Base-by-base conservation (phyloP, 1,139 yeast species). In the Zhuliangozyma blackwelliae region DNA sequence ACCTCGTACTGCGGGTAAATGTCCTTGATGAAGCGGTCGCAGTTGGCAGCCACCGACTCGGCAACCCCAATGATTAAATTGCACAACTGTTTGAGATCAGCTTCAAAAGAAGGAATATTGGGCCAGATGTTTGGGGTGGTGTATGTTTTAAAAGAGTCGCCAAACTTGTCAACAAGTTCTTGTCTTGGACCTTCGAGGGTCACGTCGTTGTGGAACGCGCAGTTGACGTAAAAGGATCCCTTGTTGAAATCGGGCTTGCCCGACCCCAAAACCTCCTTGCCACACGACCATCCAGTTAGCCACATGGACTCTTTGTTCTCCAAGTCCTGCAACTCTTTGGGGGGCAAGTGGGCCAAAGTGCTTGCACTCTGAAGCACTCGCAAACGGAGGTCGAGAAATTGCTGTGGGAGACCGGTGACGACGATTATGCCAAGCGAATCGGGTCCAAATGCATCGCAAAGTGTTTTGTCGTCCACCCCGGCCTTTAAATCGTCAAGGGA, bases 211-310 rank as follows among this genome's bases (percentile, higher is more conserved):
- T 70, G 75, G 47, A 78, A 78, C 1, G 79, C 73, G 57, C 84
- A 78, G 48, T 79, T 79, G 37, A 75, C 68, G 48, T 79, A 79
- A 49, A 59, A 79, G 1, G 83, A 77, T 3, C 85, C 86, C 47
- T 79, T 79, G 38, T 68, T 60, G 33, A 49, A 56, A 49, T 79
- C 85, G 0, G 77, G 77, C 31, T 56, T 51, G 1, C 67, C 72
- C 3, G 58, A 49, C 7, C 57, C 57, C 28, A 79, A 61, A 32
- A 57, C 67, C 47, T 79, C 85, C 39, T 71, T 73, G 1, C 85
- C 85, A 33, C 77, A 57, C n/a, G 84, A 77, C 85, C 85, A 79
- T 0, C 85, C 86, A 1, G 75, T 71, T 5, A 78, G 55, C 75
- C 80, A 79, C 42, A 50, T 49, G 5, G 65, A 50, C 39, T 74